These are phyloP conservation scores for Daldinia grandis DNA, from an alignment of 495 filamentous ascomycete species.

Conservation along the genomic window DNA sequence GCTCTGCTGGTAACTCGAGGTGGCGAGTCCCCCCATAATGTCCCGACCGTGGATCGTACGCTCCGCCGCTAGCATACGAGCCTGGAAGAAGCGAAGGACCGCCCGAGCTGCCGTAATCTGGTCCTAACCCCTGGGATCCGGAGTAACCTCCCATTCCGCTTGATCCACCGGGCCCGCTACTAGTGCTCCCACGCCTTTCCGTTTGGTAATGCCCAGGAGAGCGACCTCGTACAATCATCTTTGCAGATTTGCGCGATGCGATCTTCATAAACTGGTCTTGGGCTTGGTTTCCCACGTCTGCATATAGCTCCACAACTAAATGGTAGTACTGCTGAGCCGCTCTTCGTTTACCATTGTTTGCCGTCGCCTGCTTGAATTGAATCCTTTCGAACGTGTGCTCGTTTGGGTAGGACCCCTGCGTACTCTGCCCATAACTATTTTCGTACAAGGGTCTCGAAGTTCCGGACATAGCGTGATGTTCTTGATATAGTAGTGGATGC, in stretches of 20 bases:
- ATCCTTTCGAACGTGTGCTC: conserved; percentile 88
- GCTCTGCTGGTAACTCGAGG: conserved; percentile 54
- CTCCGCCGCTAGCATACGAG: conserved; percentile 34
- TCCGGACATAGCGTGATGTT: conserved; percentile 50
- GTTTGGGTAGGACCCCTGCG: conserved; percentile 54
- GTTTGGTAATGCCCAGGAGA: conserved; percentile 94
- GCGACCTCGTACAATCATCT: conserved; percentile 92
- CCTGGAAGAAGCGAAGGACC: conserved; percentile 47
- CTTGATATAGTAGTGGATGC: conserved; percentile 49
- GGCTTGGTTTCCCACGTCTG: conserved; percentile 67
- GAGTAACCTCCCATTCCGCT: conserved; percentile 55
- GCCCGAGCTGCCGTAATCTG: conserved; percentile 46
- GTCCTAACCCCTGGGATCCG: conserved; percentile 48
- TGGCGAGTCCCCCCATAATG: conserved; percentile 54
- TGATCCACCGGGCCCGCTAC: conserved; percentile 73
- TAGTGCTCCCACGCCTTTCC: conserved; percentile 76
- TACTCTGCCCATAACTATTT: conserved; percentile 48
- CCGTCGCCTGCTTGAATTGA: conserved; percentile 95
- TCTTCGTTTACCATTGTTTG: conserved; percentile 93
- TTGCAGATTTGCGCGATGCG: conserved; percentile 78
- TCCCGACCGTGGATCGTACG: conserved; percentile 51
- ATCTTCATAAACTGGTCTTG: conserved; percentile 73
- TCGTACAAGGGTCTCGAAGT: conserved; percentile 52
- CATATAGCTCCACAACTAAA: conserved; percentile 87
- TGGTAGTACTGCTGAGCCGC: conserved; percentile 96